Evolutionary conservation across 176 grass and related monocot genomes (phyloP), one percentile per base, ranked within the genome.

Genomic region (Coix lacrymajobi): DNA sequence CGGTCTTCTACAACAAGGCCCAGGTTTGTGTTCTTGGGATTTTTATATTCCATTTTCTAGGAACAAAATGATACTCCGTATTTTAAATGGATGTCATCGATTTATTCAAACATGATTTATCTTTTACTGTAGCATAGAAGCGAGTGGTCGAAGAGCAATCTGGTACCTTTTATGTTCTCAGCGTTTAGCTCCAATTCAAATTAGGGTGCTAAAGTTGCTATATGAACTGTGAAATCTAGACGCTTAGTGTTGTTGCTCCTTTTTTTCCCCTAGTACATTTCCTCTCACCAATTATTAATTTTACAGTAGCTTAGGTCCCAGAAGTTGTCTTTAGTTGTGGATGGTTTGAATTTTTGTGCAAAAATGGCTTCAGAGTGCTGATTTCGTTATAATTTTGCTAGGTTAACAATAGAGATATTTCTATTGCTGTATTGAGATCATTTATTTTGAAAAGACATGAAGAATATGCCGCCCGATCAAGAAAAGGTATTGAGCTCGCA

Each of bases 371-470:
- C 19, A 40, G 24, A 31, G 33, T 40, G 41, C 30, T 4, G n/a
- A 39, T 76, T 40, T 16, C 34, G 15, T 16, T 75, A 36, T 69
- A 60, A 16, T 51, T n/a, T 79, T 31, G 24, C 28, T 78, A 91
- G 89, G 81, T 91, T 84, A 79, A 91, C 63, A 91, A 91, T 77
- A 84, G 85, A 66, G 89, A 87, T 49, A 61, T 87, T 67, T 91
- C 89, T 1, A 58, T 91, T 73, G 75, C 89, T 73, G 89, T 91
- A 26, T 44, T 91, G 36, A 84, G 81, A 70, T 81, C 81, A n/a
- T 91, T 84, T 87, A 65, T 87, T 79, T 76, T 20, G 20, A 87
- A 66, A 76, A 83, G 71, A 39, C 45, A 37, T 24, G 89, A 91
- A 76, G 85, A 87, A 9, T 65, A 87, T 91, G 85, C 71, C 34